These are phyloP conservation scores for Coemansia sp. DNA, from an alignment of 192 early-diverging fungal species.

Conservation along the genomic window DNA sequence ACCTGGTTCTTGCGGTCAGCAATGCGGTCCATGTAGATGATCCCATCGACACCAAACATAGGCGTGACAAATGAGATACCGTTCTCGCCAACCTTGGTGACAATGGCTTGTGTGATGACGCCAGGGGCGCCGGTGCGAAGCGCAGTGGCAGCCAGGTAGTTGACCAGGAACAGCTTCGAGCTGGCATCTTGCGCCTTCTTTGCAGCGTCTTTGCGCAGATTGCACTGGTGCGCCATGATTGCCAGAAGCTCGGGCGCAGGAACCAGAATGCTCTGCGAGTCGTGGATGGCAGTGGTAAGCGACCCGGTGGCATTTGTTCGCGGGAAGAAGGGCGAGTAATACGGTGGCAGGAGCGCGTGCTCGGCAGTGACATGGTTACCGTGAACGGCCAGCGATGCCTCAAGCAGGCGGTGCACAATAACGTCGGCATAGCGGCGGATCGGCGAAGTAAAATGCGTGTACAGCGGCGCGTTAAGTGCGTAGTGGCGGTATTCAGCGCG, in stretches of 20 bases:
- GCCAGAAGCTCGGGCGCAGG: constrained; percentile 10
- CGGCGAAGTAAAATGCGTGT: constrained; percentile 99
- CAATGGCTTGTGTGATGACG: constrained; percentile 32
- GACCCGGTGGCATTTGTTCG: constrained; percentile 10
- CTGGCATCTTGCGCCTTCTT: constrained; percentile 85
- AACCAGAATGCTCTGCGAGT: constrained; percentile 8
- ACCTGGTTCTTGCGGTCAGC: constrained; percentile 27
- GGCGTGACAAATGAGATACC: constrained; percentile 82
- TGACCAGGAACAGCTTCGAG: constrained; percentile 83
- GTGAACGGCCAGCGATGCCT: constrained; percentile 33
- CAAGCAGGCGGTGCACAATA: constrained; percentile 85
- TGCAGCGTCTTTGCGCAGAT: constrained; percentile 78
- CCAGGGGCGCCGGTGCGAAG: constrained; percentile 57
- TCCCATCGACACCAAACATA: constrained; percentile 80
- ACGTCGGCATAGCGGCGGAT: constrained; percentile 98
- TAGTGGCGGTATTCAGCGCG: constrained; percentile 74
- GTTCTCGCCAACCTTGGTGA: constrained; percentile 81
- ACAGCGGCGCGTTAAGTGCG: constrained; percentile 85
- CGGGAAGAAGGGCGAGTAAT: constrained; percentile 37
- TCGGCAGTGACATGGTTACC: constrained; percentile 31
- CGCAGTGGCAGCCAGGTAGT: constrained; percentile 59
- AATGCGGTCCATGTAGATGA: constrained; percentile 62
- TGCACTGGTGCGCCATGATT: constrained; percentile 71
- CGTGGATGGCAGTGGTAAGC: constrained; percentile 5
- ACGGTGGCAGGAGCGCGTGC: constrained; percentile 37